A percentile compares a stretch with the other conserved stretches of the same genome.
phyloP scores from a whole-genome alignment of 2,329 filamentous ascomycete genomes.

The Cercospora beticola region DNA sequence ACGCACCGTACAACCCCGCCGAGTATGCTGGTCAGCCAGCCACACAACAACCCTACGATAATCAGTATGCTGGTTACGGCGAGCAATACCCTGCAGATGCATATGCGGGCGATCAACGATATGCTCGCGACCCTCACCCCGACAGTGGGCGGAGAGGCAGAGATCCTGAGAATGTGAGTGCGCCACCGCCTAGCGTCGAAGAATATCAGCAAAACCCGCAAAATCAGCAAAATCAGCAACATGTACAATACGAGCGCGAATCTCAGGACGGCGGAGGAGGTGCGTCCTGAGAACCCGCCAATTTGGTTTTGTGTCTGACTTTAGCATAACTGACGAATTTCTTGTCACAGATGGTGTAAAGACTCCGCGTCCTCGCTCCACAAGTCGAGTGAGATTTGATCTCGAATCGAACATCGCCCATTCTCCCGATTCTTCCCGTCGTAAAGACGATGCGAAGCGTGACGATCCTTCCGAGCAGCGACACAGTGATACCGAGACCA shows the following conservation, averaged over 20 bases:
- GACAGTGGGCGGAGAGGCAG: constrained; percentile 31
- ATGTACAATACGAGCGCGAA: constrained; percentile 28
- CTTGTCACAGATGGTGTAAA: constrained; percentile 33
- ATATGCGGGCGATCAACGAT: constrained; percentile 36
- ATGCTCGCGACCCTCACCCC: constrained; percentile 26
- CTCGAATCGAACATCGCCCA: constrained; percentile 34
- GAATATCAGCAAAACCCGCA: constrained; percentile 17
- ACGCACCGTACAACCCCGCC: constrained; percentile 46
- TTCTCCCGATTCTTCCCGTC: constrained; percentile 30
- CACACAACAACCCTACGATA: constrained; percentile 32
- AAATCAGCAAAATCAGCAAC: constrained; percentile 1
- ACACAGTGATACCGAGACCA: constrained; percentile 23
- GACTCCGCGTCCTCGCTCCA: constrained; percentile 29
- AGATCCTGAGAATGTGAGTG: constrained; percentile 52
- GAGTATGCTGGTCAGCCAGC: constrained; percentile 42
- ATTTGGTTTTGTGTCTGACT: constrained; percentile 3
- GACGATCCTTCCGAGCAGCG: constrained; percentile 23
- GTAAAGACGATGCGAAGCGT: constrained; percentile 28
- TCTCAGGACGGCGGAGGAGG: constrained; percentile 33
- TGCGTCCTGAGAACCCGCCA: constrained; percentile 27
- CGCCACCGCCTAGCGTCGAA: constrained; percentile 24
- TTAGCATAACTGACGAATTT: constrained; percentile 6
- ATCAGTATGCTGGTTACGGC: constrained; percentile 35
- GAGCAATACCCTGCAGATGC: constrained; percentile 36
- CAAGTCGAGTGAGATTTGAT: constrained; percentile 36